Base-by-base conservation (phyloP, 179 eudicot genomes). In the Beta lomatogona region DNA sequence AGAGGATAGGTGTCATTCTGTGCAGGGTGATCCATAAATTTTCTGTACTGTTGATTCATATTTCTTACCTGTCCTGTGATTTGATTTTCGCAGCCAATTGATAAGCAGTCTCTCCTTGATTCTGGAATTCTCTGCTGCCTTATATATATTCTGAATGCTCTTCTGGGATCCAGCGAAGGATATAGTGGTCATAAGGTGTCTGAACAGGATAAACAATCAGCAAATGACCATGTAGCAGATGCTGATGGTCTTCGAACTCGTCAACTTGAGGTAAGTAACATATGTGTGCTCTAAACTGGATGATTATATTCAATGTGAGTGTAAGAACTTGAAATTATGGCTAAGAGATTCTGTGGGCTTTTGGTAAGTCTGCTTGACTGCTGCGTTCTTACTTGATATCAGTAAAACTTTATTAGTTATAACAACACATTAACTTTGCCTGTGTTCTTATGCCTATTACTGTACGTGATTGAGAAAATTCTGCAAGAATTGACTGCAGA, bases 81-180 rank as follows among this genome's bases (percentile, higher is more conserved):
- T 64, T 44, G 57, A 73, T 80, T 18, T 80, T 72, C 86, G 81
- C 97, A 97, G 99, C 92, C 97, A 22, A 77, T 91, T 84, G 98
- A 97, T 89, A 97, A 93, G 86, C 99, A 97, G 82, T 91, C 99
- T 80, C 98, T 95, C 82, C 93, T 97, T 82, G 99, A 97, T 90
- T 93, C 99, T 84, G 99, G 99, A 82, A 93, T 97, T 53, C 80
- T 97, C 59, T 91, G 98, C 85, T 97, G 99, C 82, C 97, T 97
- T 77, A 90, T 97, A 81, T 88, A 91, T 88, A 87, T 97, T 79
- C 90, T 97, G 70, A 91, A 86, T 89, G 92, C 97, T 85, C 92
- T 97, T 85, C 82, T 95, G 90, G 90, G 89, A 78, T 86, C 93
- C 70, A 79, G 71, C 88, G 97, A 86, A 64, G 86, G 84, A 61